Evolutionary conservation across 305 asterid genomes (phyloP), one percentile per base, ranked within the genome.

Genomic region (Fraxinus nigra): DNA sequence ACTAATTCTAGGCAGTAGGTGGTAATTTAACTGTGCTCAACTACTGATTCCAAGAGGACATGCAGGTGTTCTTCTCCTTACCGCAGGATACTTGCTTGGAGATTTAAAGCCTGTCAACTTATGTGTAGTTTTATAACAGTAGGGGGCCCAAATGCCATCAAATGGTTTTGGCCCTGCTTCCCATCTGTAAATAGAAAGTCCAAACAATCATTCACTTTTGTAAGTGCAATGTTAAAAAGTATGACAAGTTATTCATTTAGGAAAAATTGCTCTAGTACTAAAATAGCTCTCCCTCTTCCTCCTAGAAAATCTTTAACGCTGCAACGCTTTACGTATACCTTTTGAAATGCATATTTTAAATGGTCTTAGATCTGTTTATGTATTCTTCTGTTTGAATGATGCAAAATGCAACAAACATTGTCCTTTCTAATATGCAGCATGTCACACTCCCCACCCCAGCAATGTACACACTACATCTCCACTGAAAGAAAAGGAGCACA

Each of bases 141-240:
- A 79, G 51, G 92, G 81, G 72, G 90, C 89, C 92, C 92, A 87
- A 83, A 89, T 16, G 78, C 92, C 90, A 82, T 89, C 92, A 83
- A 82, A 89, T 75, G 89, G 82, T 86, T 72, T 89, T 46, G 92
- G 87, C 67, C 92, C 90, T 76, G 87, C 61, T 84, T 87, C 88
- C 92, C 89, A 87, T 79, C 90, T 89, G 86, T 77, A 76, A 84
- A 72, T 67, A 3, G 76, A 32, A 76, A 76, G 76, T 81, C 76
- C 80, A 79, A 78, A 61, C 75, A 76, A 63, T 59, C 73, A 56
- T 18, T 6, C 28, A 56, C 67, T 6, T 51, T 18, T 18, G 67
- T 56, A 56, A 56, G 67, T 56, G 67, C 26, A 18, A 56, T 18
- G 28, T 56, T 18, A 59, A 76, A 78, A 78, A 38, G 20, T 24